phyloP scores from a whole-genome alignment of 2,329 filamentous ascomycete species.

The Sclerotinia subarctica region DNA sequence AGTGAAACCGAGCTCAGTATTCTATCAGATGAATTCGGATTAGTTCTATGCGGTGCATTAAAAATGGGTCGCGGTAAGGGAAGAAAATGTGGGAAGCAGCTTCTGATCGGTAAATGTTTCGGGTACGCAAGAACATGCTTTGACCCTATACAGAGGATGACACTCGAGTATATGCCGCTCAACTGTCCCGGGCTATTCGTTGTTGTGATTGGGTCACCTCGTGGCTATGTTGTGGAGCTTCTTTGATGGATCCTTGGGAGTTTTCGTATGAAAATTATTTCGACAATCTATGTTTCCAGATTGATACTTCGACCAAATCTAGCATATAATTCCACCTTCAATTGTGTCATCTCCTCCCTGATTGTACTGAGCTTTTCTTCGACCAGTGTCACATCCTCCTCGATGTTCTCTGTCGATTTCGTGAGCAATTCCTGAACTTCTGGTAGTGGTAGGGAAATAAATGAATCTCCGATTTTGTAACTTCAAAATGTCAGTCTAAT shows the following conservation, averaged over 20 bases:
- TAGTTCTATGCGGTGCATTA: not conserved
- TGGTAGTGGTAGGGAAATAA: slow-evolving; percentile 78
- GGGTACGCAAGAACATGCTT: not conserved
- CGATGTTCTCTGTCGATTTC: slow-evolving; percentile 67
- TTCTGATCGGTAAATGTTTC: not conserved
- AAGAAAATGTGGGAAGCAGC: not conserved
- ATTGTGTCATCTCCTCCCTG: slow-evolving; percentile 80
- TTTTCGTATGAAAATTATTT: slow-evolving; percentile 30
- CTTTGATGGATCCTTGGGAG: slow-evolving; percentile 11
- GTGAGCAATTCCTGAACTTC: slow-evolving; percentile 85
- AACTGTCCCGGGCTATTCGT: not conserved
- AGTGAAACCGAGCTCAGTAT: too few species aligned
- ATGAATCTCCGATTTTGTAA: slow-evolving; percentile 95
- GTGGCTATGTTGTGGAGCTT: not conserved
- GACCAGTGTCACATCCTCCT: slow-evolving; percentile 69
- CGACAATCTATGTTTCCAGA: slow-evolving; percentile 68
- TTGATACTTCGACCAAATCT: slow-evolving; percentile 97
- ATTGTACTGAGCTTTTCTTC: slow-evolving; percentile 74
- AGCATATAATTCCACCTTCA: slow-evolving; percentile 91
- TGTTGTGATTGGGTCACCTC: not conserved
- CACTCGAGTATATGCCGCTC: not conserved
- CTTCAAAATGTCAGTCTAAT: slow-evolving; percentile 46
- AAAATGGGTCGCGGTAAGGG: not conserved
- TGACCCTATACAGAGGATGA: not conserved
- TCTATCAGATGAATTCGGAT: not conserved